Base-by-base conservation (phyloP, 2,329 filamentous ascomycete species). In the Mollisiaceae sp. region DNA sequence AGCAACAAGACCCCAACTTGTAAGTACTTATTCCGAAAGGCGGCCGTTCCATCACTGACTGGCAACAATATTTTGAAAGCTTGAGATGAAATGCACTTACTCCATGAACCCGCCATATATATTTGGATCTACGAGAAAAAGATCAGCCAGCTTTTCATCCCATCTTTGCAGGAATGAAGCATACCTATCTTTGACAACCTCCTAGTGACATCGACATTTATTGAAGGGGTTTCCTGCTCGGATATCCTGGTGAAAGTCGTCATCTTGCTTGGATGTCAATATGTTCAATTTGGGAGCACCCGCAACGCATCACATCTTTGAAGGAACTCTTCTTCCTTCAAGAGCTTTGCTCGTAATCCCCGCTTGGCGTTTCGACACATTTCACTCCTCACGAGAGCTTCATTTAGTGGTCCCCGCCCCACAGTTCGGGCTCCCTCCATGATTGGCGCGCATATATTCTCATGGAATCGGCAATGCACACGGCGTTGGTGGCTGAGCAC, bases 41-140 rank as follows among this genome's bases (percentile, higher is more conserved):
- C 18, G 18, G 32, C 50, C 47, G 6, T 32, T 32, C 27, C 27
- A 32, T 32, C 27, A 32, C 27, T 32, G 6, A 6, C 27, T 32
- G 27, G 27, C 3, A 32, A 32, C 27, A 32, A 35, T n/a, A 57
- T n/a, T 15, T 12, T 43, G 39, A 59, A 55, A 59, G 32, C 14
- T 54, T 43, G n/a, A 52, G 20, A 27, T 12, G 14, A 47, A 59
- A n/a, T 14, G 36, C 45, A 59, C 45, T 45, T 5, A 92, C 91
- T 95, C 92, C 65, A 89, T 92, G 78, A 95, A 95, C 12, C 91
- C 92, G 63, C 90, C 89, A 83, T 94, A 95, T 73, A 91, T 92
- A 75, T 92, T 92, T 67, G 91, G 86, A 74, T 93, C 88, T 74
- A 57, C 41, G 20, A 11, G 2, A 24, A 35, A 47, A 14, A 22